phyloP scores from a whole-genome alignment of 495 filamentous ascomycete species.

The Podospora tetraspora region DNA sequence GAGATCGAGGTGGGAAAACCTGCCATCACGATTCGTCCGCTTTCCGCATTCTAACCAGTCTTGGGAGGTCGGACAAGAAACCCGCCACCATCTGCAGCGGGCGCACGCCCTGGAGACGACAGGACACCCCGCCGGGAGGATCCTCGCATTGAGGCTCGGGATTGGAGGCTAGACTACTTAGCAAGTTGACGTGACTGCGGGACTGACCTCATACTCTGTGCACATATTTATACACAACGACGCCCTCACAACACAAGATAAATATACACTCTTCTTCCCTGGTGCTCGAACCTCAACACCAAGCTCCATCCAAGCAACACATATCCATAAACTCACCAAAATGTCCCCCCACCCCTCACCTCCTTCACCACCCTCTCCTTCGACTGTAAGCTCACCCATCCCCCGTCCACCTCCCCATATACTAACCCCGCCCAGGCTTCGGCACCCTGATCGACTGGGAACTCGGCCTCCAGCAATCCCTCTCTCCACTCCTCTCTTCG shows the following conservation, averaged over 20 bases:
- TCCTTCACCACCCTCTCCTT: conserved; percentile 56
- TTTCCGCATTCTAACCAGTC: not conserved
- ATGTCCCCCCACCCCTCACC: conserved; percentile 26
- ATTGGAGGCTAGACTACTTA: not conserved
- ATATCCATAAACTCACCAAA: not conserved
- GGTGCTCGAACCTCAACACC: not conserved
- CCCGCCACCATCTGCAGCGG: not conserved
- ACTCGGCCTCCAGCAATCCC: conserved; percentile 28
- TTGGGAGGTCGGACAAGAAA: not conserved
- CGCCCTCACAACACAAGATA: not conserved
- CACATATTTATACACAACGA: not conserved
- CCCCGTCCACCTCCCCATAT: too few species aligned
- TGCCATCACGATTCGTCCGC: too few species aligned
- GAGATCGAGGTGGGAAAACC: not conserved
- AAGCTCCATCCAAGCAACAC: not conserved
- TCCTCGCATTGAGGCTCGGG: not conserved
- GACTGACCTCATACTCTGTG: not conserved
- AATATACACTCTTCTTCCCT: too few species aligned
- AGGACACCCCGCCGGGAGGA: not conserved
- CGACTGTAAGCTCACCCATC: conserved; percentile 37
- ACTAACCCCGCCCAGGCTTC: conserved; percentile 42
- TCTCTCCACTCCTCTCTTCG: conserved; percentile 39
- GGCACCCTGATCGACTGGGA: conserved; percentile 82
- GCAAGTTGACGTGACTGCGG: not conserved
- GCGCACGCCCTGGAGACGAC: not conserved